These are phyloP conservation scores for Colletotrichum somersetense DNA, from an alignment of 2,329 filamentous ascomycete species.

Conservation along the genomic window DNA sequence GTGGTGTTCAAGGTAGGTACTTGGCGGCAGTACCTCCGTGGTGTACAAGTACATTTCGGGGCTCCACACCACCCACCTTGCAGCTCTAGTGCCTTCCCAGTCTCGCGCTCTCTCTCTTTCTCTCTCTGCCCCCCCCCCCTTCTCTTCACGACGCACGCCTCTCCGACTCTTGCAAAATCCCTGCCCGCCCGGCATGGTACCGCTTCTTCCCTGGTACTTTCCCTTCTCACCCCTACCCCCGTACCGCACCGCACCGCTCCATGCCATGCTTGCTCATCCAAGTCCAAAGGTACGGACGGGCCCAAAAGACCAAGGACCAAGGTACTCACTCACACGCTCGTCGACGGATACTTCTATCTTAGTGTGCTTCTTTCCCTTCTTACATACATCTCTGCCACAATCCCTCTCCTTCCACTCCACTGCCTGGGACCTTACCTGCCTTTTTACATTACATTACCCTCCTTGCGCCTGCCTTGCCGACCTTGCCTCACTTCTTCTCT, in stretches of 20 bases:
- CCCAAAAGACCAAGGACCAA: conserved; percentile 6
- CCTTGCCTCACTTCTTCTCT: conserved; percentile 17
- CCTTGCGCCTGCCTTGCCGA: conserved; percentile 28
- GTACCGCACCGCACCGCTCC: conserved; percentile 39
- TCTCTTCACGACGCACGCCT: conserved; percentile 4
- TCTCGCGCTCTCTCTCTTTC: not conserved
- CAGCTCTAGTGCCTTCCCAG: not conserved
- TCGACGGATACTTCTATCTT: conserved; percentile 28
- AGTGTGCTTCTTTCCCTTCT: conserved; percentile 33
- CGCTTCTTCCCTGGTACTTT: conserved; percentile 19
- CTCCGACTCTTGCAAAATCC: conserved; percentile 4
- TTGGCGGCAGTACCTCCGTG: not conserved
- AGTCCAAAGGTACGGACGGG: conserved; percentile 23
- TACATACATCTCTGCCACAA: conserved; percentile 39
- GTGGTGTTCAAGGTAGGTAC: not conserved
- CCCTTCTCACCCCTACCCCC: conserved; percentile 24
- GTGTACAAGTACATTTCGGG: not conserved
- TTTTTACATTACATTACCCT: conserved; percentile 40
- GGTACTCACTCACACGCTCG: conserved; percentile 8
- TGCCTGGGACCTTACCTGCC: conserved; percentile 11
- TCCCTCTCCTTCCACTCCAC: conserved; percentile 34
- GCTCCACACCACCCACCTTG: conserved; percentile 5
- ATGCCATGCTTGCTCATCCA: conserved; percentile 25
- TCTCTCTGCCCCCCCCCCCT: not conserved
- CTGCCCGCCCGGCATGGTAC: conserved; percentile 12